Conservation (phyloP, 2,329 filamentous ascomycete species). For the Fusarium lyarnte region DNA sequence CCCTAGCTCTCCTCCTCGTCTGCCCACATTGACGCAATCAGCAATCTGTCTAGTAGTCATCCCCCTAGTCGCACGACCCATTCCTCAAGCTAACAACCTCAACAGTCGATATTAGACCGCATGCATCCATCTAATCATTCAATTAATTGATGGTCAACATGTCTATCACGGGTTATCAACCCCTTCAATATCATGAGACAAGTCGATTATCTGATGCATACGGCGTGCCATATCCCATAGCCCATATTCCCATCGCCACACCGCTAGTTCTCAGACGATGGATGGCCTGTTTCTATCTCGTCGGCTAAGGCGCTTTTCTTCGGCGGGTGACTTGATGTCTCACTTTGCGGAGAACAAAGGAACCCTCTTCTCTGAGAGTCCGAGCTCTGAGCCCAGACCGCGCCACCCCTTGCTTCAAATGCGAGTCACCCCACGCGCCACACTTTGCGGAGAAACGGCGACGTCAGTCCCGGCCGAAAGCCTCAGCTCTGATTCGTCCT, state of each 20-base stretch:
- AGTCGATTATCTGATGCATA: constrained; percentile 27
- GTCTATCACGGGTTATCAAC: constrained; percentile 5
- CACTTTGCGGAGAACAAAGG: constrained; percentile 37
- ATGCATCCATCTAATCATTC: constrained; percentile 15
- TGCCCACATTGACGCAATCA: constrained; percentile 28
- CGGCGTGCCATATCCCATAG: constrained; percentile 22
- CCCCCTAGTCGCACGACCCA: constrained; percentile 12
- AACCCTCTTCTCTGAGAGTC: neutral
- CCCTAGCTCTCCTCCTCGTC: neutral
- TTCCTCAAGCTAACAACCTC: constrained; percentile 4
- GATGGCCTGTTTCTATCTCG: constrained; percentile 19
- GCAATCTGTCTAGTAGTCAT: neutral
- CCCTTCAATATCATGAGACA: constrained; percentile 33
- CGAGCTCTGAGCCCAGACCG: constrained; percentile 20
- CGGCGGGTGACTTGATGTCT: constrained; percentile 27
- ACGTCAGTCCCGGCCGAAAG: neutral
- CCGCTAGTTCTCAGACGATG: constrained; percentile 36
- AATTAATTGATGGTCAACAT: neutral
- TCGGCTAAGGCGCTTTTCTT: constrained; percentile 34
- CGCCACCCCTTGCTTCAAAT: constrained; percentile 28
- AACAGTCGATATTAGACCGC: constrained; percentile 8
- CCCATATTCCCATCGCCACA: constrained; percentile 28
- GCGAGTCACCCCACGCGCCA: constrained; percentile 27
- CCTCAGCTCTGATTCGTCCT: neutral
- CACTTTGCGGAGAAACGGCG: constrained; percentile 15